Percentiles rank a stretch among this genome's conserved stretches.
Evolutionary conservation across 2,329 filamentous ascomycete species (phyloP).

Genomic region (Colletotrichum lini): DNA sequence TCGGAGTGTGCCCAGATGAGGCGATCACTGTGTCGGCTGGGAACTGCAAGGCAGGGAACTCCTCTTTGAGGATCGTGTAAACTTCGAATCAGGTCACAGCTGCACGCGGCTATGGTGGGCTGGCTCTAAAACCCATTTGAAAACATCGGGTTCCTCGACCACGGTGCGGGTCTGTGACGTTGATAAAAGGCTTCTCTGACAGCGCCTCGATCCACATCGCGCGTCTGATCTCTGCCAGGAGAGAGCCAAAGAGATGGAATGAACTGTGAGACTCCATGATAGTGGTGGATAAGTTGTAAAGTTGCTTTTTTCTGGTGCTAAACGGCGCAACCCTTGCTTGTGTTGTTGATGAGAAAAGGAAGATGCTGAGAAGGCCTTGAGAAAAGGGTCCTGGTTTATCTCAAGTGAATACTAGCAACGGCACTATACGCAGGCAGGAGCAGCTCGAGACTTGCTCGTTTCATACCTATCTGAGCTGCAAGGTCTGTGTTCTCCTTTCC

Average conservation of each 20-base stretch:
- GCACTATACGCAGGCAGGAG: no score
- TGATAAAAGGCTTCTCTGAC: neutral
- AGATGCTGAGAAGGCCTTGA: neutral
- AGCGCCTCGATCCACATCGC: neutral
- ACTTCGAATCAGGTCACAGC: neutral
- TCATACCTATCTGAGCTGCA: no score
- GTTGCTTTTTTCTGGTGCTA: neutral
- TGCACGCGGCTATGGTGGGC: no score
- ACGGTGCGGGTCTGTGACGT: neutral
- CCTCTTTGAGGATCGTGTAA: neutral
- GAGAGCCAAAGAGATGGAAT: neutral
- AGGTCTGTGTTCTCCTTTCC: no score
- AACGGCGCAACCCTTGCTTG: no score
- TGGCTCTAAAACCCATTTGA: no score
- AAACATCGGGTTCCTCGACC: no score
- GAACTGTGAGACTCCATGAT: neutral
- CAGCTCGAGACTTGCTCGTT: no score
- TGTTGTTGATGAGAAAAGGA: neutral
- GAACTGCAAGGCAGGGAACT: neutral
- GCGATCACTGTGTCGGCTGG: neutral
- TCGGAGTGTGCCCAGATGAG: neutral
- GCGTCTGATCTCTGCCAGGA: neutral
- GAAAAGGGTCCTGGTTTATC: no score
- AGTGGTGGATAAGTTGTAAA: neutral
- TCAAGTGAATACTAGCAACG: no score